A percentile compares a stretch with the other conserved stretches of the same genome.
Conservation (phyloP, 495 filamentous ascomycete species). For the Cairneyella variabilis region DNA sequence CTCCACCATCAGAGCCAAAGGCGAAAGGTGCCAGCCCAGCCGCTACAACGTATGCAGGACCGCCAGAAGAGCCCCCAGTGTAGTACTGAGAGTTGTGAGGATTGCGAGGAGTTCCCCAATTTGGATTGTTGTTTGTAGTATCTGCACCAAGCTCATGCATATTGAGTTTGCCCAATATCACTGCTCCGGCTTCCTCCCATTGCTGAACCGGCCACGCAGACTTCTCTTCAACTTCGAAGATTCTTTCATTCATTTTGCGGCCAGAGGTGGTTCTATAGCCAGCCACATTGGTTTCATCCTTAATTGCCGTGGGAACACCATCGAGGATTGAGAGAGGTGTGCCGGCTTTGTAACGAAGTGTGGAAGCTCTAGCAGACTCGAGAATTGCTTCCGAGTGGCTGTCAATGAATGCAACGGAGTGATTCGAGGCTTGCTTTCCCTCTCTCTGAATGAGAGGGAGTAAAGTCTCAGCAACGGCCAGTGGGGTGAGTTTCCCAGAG, state of each 20-base stretch:
- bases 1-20: constrained; percentile 82
- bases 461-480: constrained; percentile 63
- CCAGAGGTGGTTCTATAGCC: constrained; percentile 61
- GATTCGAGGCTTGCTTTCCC: constrained; percentile 44
- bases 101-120: constrained; percentile 76
- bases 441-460: constrained; percentile 66
- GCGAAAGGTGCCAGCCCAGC: constrained; percentile 78
- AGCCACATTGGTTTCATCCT: constrained; percentile 76
- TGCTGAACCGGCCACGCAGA: constrained; percentile 74
- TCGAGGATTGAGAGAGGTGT: constrained; percentile 65
- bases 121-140: constrained; percentile 80
- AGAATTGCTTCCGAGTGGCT: constrained; percentile 55
- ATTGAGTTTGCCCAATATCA: constrained; percentile 79
- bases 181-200: constrained; percentile 72
- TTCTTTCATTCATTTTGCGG: constrained; percentile 47
- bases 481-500: constrained; percentile 64
- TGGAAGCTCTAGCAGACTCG: constrained; percentile 66
- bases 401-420: constrained; percentile 67
- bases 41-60: constrained; percentile 72
- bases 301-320: constrained; percentile 82
- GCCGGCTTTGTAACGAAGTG: constrained; percentile 62
- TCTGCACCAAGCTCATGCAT: constrained; percentile 93
- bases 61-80: constrained; percentile 84
- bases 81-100: constrained; percentile 80
- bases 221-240: constrained; percentile 37